These are phyloP conservation scores for Amniculicola lignicola DNA, from an alignment of 495 filamentous ascomycete species.

Conservation along the genomic window DNA sequence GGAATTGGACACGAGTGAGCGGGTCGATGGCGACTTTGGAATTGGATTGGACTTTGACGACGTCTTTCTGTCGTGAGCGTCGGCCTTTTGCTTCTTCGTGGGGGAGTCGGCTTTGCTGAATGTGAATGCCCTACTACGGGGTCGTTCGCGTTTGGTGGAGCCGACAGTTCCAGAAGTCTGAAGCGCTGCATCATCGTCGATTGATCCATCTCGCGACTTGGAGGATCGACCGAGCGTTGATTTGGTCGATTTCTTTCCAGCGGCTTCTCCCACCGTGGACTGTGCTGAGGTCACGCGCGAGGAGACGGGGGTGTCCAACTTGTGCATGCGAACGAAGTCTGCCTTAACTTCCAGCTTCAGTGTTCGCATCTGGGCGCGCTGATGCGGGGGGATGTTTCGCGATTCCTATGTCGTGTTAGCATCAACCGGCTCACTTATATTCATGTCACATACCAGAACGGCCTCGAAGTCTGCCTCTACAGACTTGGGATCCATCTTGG, in stretches of 20 bases:
- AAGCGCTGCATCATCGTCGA: neutral
- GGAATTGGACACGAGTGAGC: conserved; percentile 46
- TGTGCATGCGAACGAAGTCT: conserved; percentile 89
- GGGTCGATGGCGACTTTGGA: conserved; percentile 47
- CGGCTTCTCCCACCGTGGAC: conserved; percentile 29
- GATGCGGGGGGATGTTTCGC: conserved; percentile 87
- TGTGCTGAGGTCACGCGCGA: conserved; percentile 27
- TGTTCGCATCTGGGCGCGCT: conserved; percentile 88
- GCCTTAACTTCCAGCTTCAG: conserved; percentile 86
- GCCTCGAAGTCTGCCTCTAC: conserved; percentile 56
- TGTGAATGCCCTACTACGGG: conserved; percentile 74
- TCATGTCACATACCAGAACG: conserved; percentile 50
- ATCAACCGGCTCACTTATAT: neutral
- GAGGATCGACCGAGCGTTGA: conserved; percentile 29
- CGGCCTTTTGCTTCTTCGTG: conserved; percentile 58
- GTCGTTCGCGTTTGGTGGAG: conserved; percentile 45
- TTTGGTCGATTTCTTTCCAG: conserved; percentile 45
- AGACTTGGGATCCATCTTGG: conserved; percentile 44
- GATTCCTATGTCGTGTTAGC: conserved; percentile 52
- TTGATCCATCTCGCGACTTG: conserved; percentile 14
- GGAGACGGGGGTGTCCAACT: conserved; percentile 52
- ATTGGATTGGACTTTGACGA: conserved; percentile 45
- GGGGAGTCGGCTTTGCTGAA: conserved; percentile 61
- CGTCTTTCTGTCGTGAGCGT: conserved; percentile 42
- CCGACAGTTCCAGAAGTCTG: conserved; percentile 9